Base-by-base conservation (phyloP, 1,284 basidiomycete genomes). In the Malassezia furfur region DNA sequence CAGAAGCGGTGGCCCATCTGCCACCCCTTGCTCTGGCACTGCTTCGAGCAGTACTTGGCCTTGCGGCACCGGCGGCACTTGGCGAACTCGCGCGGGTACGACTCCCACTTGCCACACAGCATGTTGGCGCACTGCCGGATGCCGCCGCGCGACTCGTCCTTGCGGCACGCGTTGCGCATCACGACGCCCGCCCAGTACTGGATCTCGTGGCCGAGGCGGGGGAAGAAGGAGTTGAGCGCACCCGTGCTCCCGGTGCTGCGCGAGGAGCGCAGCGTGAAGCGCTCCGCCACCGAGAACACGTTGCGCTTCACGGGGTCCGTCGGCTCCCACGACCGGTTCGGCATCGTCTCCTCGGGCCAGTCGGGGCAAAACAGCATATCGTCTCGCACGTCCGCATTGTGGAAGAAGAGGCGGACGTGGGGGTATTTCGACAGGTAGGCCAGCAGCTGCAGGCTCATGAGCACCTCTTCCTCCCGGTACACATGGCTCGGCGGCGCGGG, bases 131-230 rank as follows among this genome's bases (percentile, higher is more conserved):
- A 98, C 76, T 96, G 94, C 57, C 93, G 79, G 61, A 96, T 91
- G 4, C 94, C 94, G 58, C 90, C 90, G 41, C 86, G 79, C 21
- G 62, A 60, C 60, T 96, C 91, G 71, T 98, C 93, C 79, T 98
- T 98, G 73, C 93, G 80, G 77, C 93, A 98, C 7, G 94, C 93
- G 74, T 98, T 98, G 50, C 94, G 82, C 93, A 98, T 98, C 70
- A 96, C 96, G 12, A 96, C 93, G 3, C 91, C 91, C 0, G 93
- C 93, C 94, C 93, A 98, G 72, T 96, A 96, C 77, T 96, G 90
- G 48, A 98, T 94, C 76, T 96, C 91, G 21, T 81, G 80, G 0
- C 91, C 89, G 5, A 96, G 79, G 81, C 57, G 88, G 25, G 65
- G 61, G 41, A 59, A 61, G 10, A 61, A 46, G 22, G 60, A 48